phyloP scores from a whole-genome alignment of 2,329 filamentous ascomycete species.

The Fusarium mangiferae region DNA sequence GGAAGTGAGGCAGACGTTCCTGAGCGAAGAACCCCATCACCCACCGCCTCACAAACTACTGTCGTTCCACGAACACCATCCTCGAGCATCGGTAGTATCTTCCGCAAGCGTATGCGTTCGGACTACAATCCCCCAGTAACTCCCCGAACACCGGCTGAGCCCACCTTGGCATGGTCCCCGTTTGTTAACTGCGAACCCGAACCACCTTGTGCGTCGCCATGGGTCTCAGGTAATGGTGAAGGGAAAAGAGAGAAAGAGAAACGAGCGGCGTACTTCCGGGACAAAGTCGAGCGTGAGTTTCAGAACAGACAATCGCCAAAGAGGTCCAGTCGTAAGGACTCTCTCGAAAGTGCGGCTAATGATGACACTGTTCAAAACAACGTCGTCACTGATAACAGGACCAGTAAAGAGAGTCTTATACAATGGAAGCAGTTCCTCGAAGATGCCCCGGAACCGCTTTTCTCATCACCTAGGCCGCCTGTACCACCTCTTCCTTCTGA shows the following conservation, averaged over 20 bases:
- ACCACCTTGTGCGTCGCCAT: constrained; percentile 38
- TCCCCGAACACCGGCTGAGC: constrained; percentile 34
- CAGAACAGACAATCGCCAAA: constrained; percentile 5
- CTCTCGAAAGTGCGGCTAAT: constrained; percentile 18
- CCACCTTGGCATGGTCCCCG: constrained; percentile 40
- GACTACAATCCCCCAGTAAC: constrained; percentile 28
- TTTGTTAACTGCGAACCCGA: constrained; percentile 37
- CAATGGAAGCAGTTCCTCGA: constrained; percentile 40
- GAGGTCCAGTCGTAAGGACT: constrained; percentile 12
- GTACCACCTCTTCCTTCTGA: constrained; percentile 41
- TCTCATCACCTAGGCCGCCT: constrained; percentile 40
- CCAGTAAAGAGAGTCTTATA: constrained; percentile 41
- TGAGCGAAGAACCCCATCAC: constrained; percentile 13
- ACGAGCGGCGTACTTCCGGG: constrained; percentile 38
- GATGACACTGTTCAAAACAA: constrained; percentile 19
- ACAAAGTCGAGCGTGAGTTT: constrained; percentile 30
- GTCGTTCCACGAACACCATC: constrained; percentile 32
- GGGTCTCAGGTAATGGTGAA: constrained; percentile 35
- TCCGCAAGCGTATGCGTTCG: constrained; percentile 41
- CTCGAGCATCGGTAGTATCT: constrained; percentile 39
- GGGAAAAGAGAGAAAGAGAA: constrained; percentile 31
- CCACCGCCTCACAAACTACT: constrained; percentile 4
- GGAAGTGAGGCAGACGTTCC: background rate
- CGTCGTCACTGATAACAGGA: background rate
- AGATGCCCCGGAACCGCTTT: constrained; percentile 38